phyloP scores from a whole-genome alignment of 805 yeast genomes.

The Candida sithepensis region DNA sequence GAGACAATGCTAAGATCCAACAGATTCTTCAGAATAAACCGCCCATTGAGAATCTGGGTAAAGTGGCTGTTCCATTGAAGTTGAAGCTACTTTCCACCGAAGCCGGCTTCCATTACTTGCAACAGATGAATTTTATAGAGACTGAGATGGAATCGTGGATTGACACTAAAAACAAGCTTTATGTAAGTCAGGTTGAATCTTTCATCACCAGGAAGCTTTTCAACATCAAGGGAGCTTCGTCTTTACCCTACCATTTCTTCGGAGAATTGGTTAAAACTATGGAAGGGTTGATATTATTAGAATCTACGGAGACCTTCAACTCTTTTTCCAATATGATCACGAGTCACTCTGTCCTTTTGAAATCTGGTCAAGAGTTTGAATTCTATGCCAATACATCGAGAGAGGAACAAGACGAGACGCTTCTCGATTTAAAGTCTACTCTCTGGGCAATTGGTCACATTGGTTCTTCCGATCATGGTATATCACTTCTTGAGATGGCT shows the following conservation, averaged over 20 bases:
- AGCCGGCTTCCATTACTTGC: conserved; percentile 65
- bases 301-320: conserved; percentile 26
- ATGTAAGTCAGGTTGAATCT: conserved; percentile 46
- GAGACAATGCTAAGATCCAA: conserved; percentile 41
- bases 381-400: conserved; percentile 16
- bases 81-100: conserved; percentile 62
- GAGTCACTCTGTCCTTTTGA: conserved; percentile 15
- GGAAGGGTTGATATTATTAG: conserved; percentile 68
- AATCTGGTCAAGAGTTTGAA: conserved; percentile 16
- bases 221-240: conserved; percentile 10
- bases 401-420: conserved; percentile 32
- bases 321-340: conserved; percentile 19
- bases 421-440: conserved; percentile 59
- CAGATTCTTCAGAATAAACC: conserved; percentile 55
- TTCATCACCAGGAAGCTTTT: conserved; percentile 27
- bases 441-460: conserved; percentile 87
- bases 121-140: conserved; percentile 56
- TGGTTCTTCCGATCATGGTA: conserved; percentile 70
- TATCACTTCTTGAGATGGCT: conserved; percentile 45
- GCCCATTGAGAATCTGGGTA: conserved; percentile 36
- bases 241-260: conserved; percentile 66
- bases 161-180: conserved; percentile 39
- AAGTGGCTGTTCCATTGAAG: conserved; percentile 43
- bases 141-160: conserved; percentile 70
- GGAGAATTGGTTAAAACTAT: conserved; percentile 76